Percentiles rank a stretch among this genome's conserved stretches.
These are phyloP conservation scores for Lachancea waltii DNA, from an alignment of 805 yeast genomes.

Conservation along the genomic window DNA sequence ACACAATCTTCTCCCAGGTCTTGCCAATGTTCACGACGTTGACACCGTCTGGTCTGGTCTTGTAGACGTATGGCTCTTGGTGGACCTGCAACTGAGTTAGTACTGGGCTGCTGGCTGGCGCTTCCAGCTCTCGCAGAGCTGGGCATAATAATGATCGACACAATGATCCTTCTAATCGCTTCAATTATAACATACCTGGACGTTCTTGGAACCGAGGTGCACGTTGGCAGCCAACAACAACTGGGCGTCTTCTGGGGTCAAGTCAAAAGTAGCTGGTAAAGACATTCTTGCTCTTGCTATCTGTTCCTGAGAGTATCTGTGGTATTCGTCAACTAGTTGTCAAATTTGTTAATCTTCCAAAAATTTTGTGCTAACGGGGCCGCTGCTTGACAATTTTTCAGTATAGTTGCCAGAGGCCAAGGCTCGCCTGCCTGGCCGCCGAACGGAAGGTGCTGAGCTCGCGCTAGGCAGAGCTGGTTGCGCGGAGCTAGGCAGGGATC, in stretches of 20 bases:
- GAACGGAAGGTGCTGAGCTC: background rate
- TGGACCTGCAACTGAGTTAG: conserved; percentile 53
- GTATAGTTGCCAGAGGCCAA: background rate
- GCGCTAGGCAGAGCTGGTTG: background rate
- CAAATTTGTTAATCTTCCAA: conserved; percentile 9
- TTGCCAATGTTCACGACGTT: conserved; percentile 96
- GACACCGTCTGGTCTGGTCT: conserved; percentile 99
- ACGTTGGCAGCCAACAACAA: conserved; percentile 98
- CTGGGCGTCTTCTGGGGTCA: conserved; percentile 98
- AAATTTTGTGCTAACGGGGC: conserved; percentile 6
- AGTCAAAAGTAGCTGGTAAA: conserved; percentile 81
- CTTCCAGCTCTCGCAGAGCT: background rate
- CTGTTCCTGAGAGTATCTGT: conserved; percentile 16
- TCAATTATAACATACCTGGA: conserved; percentile 70
- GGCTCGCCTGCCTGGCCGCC: background rate
- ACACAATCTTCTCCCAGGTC: conserved; percentile 99
- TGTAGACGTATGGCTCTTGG: conserved; percentile 94
- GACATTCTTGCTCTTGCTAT: conserved; percentile 47
- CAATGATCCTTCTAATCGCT: no score
- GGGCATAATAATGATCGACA: background rate
- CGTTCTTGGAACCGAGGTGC: conserved; percentile 99
- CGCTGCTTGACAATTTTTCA: conserved; percentile 5
- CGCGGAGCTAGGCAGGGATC: conserved; percentile 1
- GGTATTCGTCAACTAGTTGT: conserved; percentile 3
- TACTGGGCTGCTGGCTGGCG: background rate